Conservation (phyloP, 2,329 filamentous ascomycete genomes). For the Neofusicoccum sp. region DNA sequence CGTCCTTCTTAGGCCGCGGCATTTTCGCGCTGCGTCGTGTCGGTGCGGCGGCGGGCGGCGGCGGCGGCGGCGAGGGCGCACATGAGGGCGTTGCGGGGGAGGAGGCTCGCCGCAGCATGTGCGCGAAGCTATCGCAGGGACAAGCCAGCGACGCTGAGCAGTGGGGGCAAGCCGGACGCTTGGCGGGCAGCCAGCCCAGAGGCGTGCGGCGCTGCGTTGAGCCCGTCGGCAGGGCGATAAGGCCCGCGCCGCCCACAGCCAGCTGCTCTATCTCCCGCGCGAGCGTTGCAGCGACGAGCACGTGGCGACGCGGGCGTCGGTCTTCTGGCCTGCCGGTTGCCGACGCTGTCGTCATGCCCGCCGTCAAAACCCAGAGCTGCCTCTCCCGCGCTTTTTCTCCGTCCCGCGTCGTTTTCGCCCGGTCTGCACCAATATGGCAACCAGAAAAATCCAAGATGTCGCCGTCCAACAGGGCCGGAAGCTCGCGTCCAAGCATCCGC, state of each 20-base stretch:
- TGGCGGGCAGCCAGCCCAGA: neutral
- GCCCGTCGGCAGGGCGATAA: neutral
- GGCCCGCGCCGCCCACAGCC: neutral
- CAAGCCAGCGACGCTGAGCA: neutral
- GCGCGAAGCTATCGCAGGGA: neutral
- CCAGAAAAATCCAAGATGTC: neutral
- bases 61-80: neutral
- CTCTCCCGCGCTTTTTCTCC: neutral
- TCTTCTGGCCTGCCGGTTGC: too few species aligned
- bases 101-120: neutral
- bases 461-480: constrained; percentile 13
- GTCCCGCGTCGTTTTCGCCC: neutral
- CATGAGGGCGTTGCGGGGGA: constrained; percentile 3
- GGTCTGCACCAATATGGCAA: neutral
- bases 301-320: too few species aligned
- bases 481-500: constrained; percentile 54
- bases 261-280: too few species aligned
- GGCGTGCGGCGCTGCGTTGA: neutral
- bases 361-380: neutral
- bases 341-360: neutral
- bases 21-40: constrained; percentile 40
- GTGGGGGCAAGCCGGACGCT: constrained; percentile 3
- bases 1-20: constrained; percentile 68
- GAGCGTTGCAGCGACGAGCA: too few species aligned
- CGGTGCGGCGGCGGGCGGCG: neutral